phyloP scores from a whole-genome alignment of 805 yeast species.

The Teunomyces cretensis region DNA sequence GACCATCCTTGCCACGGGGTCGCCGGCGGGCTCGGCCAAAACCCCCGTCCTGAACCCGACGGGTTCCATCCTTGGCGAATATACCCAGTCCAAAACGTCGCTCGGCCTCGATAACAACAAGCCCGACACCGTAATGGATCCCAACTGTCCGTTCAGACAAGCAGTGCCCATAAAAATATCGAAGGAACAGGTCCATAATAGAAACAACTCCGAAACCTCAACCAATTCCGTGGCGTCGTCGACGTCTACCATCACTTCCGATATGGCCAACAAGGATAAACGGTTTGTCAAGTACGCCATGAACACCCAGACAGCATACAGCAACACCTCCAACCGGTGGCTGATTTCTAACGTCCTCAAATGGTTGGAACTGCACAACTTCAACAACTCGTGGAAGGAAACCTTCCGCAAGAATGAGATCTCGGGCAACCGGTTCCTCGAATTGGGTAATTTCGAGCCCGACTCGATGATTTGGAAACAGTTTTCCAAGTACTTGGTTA shows the following conservation, averaged over 20 bases:
- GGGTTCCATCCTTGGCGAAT: slow-evolving; percentile 30
- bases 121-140: no score
- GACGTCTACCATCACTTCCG: slow-evolving; percentile 28
- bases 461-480: slow-evolving; percentile 47
- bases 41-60: slow-evolving; percentile 14
- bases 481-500: slow-evolving; percentile 29
- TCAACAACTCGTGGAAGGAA: slow-evolving; percentile 72
- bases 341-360: slow-evolving; percentile 58
- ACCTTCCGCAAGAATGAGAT: slow-evolving; percentile 59
- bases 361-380: slow-evolving; percentile 71
- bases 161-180: neutral
- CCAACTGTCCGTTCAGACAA: neutral
- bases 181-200: slow-evolving; percentile 15
- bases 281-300: slow-evolving; percentile 44
- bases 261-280: slow-evolving; percentile 34
- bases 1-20: neutral
- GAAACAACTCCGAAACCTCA: slow-evolving; percentile 39
- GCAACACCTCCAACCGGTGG: slow-evolving; percentile 61
- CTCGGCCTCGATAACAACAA: neutral
- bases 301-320: slow-evolving; percentile 29
- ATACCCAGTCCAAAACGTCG: slow-evolving; percentile 26
- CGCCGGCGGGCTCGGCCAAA: neutral
- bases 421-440: slow-evolving; percentile 62
- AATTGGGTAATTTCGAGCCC: slow-evolving; percentile 63
- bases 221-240: slow-evolving; percentile 30